A percentile compares a stretch with the other conserved stretches of the same genome.
phyloP scores from a whole-genome alignment of 352 stramenopile species.

The Phytophthora crassamura region DNA sequence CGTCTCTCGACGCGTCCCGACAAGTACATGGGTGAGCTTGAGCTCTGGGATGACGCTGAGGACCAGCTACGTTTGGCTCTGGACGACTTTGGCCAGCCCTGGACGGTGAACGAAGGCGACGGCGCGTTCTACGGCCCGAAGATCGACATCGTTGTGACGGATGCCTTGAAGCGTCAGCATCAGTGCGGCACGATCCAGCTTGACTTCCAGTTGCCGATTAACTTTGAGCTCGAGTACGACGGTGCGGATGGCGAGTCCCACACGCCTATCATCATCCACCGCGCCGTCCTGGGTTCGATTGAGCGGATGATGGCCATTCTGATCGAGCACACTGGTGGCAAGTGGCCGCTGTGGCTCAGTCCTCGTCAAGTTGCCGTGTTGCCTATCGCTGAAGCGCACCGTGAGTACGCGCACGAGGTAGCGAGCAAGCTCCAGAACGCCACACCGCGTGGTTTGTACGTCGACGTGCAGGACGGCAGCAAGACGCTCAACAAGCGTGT shows the following conservation, averaged over 20 bases:
- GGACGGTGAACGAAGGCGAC: slow-evolving; percentile 93
- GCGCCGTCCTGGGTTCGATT: slow-evolving; percentile 96
- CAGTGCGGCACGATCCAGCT: slow-evolving; percentile 98
- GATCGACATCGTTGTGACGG: slow-evolving; percentile 98
- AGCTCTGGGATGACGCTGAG: slow-evolving; percentile 94
- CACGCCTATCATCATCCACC: slow-evolving; percentile 98
- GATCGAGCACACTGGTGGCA: slow-evolving; percentile 96
- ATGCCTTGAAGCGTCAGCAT: slow-evolving; percentile 96
- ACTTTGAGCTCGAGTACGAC: slow-evolving; percentile 96
- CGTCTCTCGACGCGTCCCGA: slow-evolving; percentile 94
- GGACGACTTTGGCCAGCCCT: slow-evolving; percentile 73
- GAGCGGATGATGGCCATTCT: slow-evolving; percentile 99
- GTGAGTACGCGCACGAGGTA: slow-evolving; percentile 68
- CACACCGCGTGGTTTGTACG: slow-evolving; percentile 44
- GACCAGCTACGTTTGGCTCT: slow-evolving; percentile 75
- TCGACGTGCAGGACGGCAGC: slow-evolving; percentile 76
- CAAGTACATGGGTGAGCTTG: slow-evolving; percentile 94
- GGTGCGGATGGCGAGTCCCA: slow-evolving; percentile 88
- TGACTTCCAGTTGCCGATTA: slow-evolving; percentile 98
- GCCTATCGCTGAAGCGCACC: slow-evolving; percentile 69
- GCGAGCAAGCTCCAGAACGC: slow-evolving; percentile 49
- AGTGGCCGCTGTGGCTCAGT: slow-evolving; percentile 97
- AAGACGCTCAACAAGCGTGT: slow-evolving; percentile 90
- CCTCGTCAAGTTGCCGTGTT: slow-evolving; percentile 82
- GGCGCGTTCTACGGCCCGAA: slow-evolving; percentile 98